Percentiles rank a stretch among this genome's conserved stretches.
Conservation (phyloP, 805 yeast species). For the Metschnikowia cerradonensis region DNA sequence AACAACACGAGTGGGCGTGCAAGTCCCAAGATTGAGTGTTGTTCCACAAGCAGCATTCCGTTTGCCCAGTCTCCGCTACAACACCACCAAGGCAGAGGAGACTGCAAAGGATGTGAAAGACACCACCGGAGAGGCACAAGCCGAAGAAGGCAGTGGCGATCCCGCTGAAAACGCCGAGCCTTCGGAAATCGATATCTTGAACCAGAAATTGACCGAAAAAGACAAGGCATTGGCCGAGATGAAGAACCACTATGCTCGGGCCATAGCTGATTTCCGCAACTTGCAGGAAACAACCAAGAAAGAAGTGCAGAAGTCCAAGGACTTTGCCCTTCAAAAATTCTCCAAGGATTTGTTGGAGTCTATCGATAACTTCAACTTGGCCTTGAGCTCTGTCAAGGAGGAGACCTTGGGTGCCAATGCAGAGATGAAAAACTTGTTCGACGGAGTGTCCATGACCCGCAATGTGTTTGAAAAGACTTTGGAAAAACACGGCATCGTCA, state of each 20-base stretch:
- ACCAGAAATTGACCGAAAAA: constrained; percentile 54
- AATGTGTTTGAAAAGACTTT: constrained; percentile 81
- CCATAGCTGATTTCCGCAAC: constrained; percentile 90
- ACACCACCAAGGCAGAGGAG: constrained; percentile 7
- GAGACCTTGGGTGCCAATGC: constrained; percentile 47
- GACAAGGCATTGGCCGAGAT: constrained; percentile 73
- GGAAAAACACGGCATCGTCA: constrained; percentile 70
- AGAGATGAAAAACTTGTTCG: constrained; percentile 63
- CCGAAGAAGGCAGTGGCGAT: constrained; percentile 10
- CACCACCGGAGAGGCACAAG: neutral
- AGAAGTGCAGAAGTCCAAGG: constrained; percentile 82
- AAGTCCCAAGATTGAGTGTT: neutral
- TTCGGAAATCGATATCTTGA: constrained; percentile 30
- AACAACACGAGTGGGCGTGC: constrained; percentile 1
- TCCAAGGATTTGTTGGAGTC: constrained; percentile 88
- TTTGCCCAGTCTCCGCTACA: constrained; percentile 4
- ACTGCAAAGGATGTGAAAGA: constrained; percentile 5
- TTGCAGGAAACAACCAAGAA: constrained; percentile 86
- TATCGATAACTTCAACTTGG: constrained; percentile 85
- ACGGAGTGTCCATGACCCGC: constrained; percentile 89
- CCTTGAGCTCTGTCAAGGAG: constrained; percentile 65
- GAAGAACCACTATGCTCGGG: constrained; percentile 77
- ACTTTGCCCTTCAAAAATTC: constrained; percentile 87
- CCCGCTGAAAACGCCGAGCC: constrained; percentile 18
- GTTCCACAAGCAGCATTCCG: neutral